A percentile compares a stretch with the other conserved stretches of the same genome.
phyloP scores from a whole-genome alignment of 495 filamentous ascomycete species.

The Thozetella sp. region DNA sequence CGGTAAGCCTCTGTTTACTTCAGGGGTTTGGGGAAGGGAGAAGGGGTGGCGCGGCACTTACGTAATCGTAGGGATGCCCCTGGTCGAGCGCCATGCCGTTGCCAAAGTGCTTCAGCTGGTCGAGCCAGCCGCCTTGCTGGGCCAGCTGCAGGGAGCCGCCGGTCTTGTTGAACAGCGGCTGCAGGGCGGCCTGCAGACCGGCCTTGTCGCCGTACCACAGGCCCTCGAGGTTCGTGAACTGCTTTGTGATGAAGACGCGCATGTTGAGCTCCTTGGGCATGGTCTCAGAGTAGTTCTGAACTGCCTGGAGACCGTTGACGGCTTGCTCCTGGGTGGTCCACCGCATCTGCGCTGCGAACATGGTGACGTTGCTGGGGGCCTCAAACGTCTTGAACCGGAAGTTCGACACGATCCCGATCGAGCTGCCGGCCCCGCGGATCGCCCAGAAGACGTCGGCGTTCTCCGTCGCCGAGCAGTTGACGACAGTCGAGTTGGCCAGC shows the following conservation, averaged over 20 bases:
- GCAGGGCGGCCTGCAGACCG: conserved; percentile 30
- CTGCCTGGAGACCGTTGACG: conserved; percentile 29
- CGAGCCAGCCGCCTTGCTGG: conserved; percentile 40
- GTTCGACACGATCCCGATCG: conserved; percentile 40
- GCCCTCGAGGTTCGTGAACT: conserved; percentile 41
- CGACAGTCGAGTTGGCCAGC: conserved; percentile 39
- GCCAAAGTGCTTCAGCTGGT: conserved; percentile 39
- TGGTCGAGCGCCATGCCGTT: conserved; percentile 39
- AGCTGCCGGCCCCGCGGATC: conserved; percentile 40
- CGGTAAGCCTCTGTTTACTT: conserved; percentile 1
- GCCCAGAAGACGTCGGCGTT: conserved; percentile 47
- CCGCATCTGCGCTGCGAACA: conserved; percentile 34
- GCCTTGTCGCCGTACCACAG: conserved; percentile 37
- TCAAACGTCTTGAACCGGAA: conserved; percentile 46
- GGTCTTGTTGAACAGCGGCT: conserved; percentile 34
- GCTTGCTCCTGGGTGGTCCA: conserved; percentile 26
- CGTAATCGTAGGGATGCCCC: conserved; percentile 40
- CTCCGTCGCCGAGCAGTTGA: conserved; percentile 36
- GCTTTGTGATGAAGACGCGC: conserved; percentile 38
- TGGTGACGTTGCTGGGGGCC: conserved; percentile 38
- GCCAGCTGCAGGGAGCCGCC: conserved; percentile 28
- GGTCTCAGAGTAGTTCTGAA: conserved; percentile 36
- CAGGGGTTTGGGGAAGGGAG: not conserved
- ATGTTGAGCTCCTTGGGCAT: conserved; percentile 47
- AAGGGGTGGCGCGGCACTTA: conserved; percentile 12